These are phyloP conservation scores for Globisporangium nodosum DNA, from an alignment of 352 stramenopile genomes.

Conservation along the genomic window DNA sequence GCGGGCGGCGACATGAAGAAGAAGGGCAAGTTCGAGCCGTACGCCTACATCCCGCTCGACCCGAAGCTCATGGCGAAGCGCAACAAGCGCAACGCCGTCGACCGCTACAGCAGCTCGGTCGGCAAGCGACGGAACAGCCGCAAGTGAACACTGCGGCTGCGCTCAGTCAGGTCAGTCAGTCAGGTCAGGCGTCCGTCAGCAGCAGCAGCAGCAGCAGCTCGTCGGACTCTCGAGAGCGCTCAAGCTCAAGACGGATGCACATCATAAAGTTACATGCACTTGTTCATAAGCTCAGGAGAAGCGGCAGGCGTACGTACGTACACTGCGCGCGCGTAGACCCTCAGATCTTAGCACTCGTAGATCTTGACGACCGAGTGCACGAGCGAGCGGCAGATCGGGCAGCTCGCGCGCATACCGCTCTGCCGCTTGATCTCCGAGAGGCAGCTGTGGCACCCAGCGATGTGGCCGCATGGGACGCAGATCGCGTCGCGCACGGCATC, in stretches of 20 bases:
- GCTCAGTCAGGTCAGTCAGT: not conserved
- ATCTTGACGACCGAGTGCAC: slow-evolving; percentile 43
- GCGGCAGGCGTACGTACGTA: too few species aligned
- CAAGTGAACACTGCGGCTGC: slow-evolving; percentile 13
- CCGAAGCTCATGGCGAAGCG: slow-evolving; percentile 91
- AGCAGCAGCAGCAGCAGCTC: not conserved
- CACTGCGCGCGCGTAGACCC: too few species aligned
- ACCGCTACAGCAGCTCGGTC: slow-evolving; percentile 69
- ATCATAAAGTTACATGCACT: slow-evolving; percentile 12
- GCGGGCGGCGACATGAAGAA: slow-evolving; percentile 95
- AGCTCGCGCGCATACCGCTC: slow-evolving; percentile 16
- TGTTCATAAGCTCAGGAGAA: not conserved
- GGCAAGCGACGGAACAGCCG: slow-evolving; percentile 66
- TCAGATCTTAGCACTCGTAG: slow-evolving; percentile 26
- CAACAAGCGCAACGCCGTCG: slow-evolving; percentile 80
- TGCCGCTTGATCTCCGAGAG: slow-evolving; percentile 30
- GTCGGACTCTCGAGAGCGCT: too few species aligned
- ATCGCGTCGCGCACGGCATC: slow-evolving; percentile 35
- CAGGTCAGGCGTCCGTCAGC: not conserved
- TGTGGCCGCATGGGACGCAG: slow-evolving; percentile 49
- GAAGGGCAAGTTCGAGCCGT: slow-evolving; percentile 97
- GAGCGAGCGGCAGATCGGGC: slow-evolving; percentile 37
- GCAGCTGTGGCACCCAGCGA: slow-evolving; percentile 37
- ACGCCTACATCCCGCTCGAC: slow-evolving; percentile 97
- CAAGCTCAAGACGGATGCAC: too few species aligned